These are phyloP conservation scores for Breynia disticha DNA, from an alignment of 441 rosid species.

Conservation along the genomic window DNA sequence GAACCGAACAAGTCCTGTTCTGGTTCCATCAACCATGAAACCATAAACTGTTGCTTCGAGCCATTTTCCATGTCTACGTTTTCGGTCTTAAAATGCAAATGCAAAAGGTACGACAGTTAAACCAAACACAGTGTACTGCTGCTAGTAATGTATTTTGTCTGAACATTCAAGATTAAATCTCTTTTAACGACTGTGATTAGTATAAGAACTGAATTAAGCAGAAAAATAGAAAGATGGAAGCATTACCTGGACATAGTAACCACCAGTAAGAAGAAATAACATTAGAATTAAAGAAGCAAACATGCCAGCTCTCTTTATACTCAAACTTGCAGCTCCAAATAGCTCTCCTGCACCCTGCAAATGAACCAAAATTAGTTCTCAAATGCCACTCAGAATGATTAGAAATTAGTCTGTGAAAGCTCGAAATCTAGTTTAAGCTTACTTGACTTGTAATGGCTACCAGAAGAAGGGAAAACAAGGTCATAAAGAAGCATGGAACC, in stretches of 20 bases:
- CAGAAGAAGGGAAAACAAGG: constrained; percentile 52
- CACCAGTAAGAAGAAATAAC: constrained; percentile 92
- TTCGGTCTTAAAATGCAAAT: too few species aligned
- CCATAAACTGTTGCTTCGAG: too few species aligned
- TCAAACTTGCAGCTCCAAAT: constrained; percentile 79
- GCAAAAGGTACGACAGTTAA: too few species aligned
- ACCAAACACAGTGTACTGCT: too few species aligned
- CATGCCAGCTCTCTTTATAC: constrained; percentile 87
- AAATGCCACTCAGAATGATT: too few species aligned
- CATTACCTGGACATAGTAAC: constrained; percentile 90
- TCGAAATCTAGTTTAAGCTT: constrained; percentile 16
- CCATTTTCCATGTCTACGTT: too few species aligned
- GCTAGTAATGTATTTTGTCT: too few species aligned
- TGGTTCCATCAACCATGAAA: too few species aligned
- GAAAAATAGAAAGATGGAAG: background rate
- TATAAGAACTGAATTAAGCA: background rate
- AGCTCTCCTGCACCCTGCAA: constrained; percentile 85
- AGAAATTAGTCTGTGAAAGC: background rate
- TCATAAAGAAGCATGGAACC: constrained; percentile 69
- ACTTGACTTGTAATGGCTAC: constrained; percentile 88
- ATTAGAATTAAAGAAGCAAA: constrained; percentile 79
- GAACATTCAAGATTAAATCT: too few species aligned
- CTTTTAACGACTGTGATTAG: too few species aligned
- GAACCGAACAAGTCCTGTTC: too few species aligned
- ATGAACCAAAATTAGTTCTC: background rate